A percentile compares a stretch with the other conserved stretches of the same genome.
Conservation (phyloP, 805 yeast species). For the Kluyveromyces nonfermentans region DNA sequence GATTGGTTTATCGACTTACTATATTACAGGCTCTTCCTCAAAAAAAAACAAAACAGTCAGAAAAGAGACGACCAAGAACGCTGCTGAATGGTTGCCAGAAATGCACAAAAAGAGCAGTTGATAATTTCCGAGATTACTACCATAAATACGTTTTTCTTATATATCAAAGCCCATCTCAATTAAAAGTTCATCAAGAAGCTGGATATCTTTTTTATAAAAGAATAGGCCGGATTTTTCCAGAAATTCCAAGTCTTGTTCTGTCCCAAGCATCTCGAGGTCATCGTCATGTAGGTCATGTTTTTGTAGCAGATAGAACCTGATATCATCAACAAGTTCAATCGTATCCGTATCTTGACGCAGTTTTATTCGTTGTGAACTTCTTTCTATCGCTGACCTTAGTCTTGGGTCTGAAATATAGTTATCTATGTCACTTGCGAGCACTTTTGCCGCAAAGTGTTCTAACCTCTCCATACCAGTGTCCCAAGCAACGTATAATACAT, state of each 20-base stretch:
- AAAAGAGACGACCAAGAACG: conserved; percentile 9
- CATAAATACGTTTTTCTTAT: conserved; percentile 11
- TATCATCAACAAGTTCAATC: conserved; percentile 71
- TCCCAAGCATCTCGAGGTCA: conserved; percentile 18
- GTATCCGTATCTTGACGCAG: conserved; percentile 67
- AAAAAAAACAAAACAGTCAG: conserved; percentile 23
- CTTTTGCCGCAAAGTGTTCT: conserved; percentile 52
- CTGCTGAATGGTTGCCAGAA: conserved; percentile 12
- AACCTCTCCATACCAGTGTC: conserved; percentile 51
- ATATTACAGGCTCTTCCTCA: conserved; percentile 9
- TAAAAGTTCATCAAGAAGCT: conserved; percentile 33
- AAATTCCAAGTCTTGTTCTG: conserved; percentile 12
- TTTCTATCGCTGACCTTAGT: conserved; percentile 32
- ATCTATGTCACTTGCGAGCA: conserved; percentile 43
- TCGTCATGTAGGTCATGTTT: conserved; percentile 24
- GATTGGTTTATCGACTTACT: conserved; percentile 42
- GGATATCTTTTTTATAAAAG: conserved; percentile 28
- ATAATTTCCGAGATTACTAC: background rate
- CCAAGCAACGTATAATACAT: conserved; percentile 60
- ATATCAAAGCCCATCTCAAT: conserved; percentile 35
- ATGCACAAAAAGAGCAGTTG: conserved; percentile 8
- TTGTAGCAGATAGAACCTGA: conserved; percentile 46
- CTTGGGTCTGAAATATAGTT: conserved; percentile 31
- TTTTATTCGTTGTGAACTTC: conserved; percentile 47
- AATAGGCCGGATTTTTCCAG: conserved; percentile 15